Conservation (phyloP, 2,329 filamentous ascomycete species). For the Cercospora sp. region DNA sequence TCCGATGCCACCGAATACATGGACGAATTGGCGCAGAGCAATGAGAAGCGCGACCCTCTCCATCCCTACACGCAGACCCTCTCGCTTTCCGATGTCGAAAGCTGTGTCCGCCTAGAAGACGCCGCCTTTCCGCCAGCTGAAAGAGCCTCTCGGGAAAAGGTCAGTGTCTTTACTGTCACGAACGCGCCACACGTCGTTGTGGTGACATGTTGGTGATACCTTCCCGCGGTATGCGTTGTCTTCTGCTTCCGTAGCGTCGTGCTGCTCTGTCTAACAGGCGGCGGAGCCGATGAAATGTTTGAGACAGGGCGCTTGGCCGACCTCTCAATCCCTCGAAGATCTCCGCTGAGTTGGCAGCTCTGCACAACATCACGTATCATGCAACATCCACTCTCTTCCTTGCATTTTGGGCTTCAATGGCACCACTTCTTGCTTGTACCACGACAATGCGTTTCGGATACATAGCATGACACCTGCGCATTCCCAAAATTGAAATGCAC, state of each 20-base stretch:
- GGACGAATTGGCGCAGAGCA: conserved; percentile 21
- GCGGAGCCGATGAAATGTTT: not conserved
- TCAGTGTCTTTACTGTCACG: conserved; percentile 38
- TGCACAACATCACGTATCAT: conserved; percentile 19
- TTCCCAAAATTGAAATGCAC: conserved; percentile 12
- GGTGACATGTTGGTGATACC: conserved; percentile 32
- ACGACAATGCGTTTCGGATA: conserved; percentile 23
- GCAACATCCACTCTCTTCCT: conserved; percentile 7
- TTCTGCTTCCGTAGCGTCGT: conserved; percentile 23
- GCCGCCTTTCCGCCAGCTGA: conserved; percentile 60
- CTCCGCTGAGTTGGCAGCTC: conserved; percentile 13
- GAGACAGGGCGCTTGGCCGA: not conserved
- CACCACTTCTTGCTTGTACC: conserved; percentile 18
- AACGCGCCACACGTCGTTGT: conserved; percentile 19
- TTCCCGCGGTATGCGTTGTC: conserved; percentile 34
- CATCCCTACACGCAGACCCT: conserved; percentile 75
- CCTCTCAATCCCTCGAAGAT: conserved; percentile 3
- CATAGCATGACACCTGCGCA: conserved; percentile 23
- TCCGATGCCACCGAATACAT: conserved; percentile 20
- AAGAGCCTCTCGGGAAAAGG: conserved; percentile 61
- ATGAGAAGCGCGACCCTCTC: conserved; percentile 55
- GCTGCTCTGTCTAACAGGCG: conserved; percentile 21
- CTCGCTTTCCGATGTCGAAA: conserved; percentile 64
- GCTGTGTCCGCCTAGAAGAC: conserved; percentile 60
- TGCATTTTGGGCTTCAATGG: conserved; percentile 20